Evolutionary conservation across 352 stramenopile species (phyloP).

Genomic region (Globisporangium cederbergense): DNA sequence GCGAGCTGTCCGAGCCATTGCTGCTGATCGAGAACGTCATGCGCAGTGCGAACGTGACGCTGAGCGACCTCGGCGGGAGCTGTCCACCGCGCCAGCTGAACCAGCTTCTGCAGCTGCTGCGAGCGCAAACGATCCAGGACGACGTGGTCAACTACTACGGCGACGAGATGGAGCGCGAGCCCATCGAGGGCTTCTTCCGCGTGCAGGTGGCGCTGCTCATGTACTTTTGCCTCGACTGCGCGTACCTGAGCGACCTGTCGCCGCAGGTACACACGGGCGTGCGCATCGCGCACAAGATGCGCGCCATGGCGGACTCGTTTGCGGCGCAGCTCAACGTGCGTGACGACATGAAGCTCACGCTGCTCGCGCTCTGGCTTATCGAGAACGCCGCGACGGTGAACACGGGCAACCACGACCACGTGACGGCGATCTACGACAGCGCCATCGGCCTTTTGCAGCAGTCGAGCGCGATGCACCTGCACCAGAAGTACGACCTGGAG

Average conservation of each 20-base stretch:
- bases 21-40: constrained; percentile 76
- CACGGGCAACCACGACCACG: constrained; percentile 55
- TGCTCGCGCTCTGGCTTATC: constrained; percentile 75
- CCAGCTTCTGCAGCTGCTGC: constrained; percentile 55
- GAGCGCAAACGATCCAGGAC: constrained; percentile 38
- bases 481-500: constrained; percentile 74
- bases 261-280: constrained; percentile 42
- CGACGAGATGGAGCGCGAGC: constrained; percentile 58
- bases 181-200: constrained; percentile 75
- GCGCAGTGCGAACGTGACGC: constrained; percentile 48
- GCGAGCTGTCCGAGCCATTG: constrained; percentile 35
- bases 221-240: constrained; percentile 77
- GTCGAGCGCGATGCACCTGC: constrained; percentile 70
- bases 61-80: constrained; percentile 31
- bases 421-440: constrained; percentile 57
- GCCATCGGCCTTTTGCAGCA: constrained; percentile 61
- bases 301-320: constrained; percentile 62
- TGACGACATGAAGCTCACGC: constrained; percentile 80
- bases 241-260: constrained; percentile 56
- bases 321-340: constrained; percentile 66
- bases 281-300: constrained; percentile 62
- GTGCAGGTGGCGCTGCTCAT: constrained; percentile 68
- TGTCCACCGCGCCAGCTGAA: constrained; percentile 45
- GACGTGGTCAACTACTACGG: constrained; percentile 62
- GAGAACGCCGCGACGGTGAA: constrained; percentile 80